Evolutionary conservation across 345 rosid species (phyloP).

Genomic region (Euphorbia pulcherrima): DNA sequence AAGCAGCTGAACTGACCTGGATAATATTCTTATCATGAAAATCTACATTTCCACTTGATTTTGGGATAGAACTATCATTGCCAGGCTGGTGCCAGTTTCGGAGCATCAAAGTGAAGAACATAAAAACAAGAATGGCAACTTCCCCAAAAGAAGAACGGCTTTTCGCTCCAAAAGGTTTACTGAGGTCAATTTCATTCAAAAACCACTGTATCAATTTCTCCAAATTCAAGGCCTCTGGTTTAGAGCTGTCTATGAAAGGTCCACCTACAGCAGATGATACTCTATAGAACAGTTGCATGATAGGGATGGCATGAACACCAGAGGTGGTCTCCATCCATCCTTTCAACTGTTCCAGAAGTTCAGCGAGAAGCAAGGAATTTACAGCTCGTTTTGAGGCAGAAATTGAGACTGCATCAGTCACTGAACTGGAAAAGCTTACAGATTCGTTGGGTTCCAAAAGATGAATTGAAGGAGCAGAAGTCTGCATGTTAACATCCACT

Average conservation of each 20-base stretch:
- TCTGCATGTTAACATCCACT: constrained; percentile 44
- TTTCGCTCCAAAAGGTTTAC: constrained; percentile 61
- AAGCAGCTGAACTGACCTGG: constrained; percentile 44
- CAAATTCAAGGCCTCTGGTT: constrained; percentile 72
- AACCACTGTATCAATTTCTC: constrained; percentile 90
- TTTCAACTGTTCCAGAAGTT: constrained; percentile 81
- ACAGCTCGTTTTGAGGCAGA: constrained; percentile 93
- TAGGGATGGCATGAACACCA: constrained; percentile 81
- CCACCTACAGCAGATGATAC: constrained; percentile 95
- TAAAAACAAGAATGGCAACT: constrained; percentile 84
- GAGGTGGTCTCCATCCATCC: constrained; percentile 92
- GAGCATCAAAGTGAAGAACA: constrained; percentile 99
- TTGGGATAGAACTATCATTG: constrained; percentile 49
- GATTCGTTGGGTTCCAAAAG: constrained; percentile 83
- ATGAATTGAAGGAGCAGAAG: constrained; percentile 87
- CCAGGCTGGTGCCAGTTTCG: constrained; percentile 99
- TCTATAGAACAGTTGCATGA: constrained; percentile 94
- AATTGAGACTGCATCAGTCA: constrained; percentile 70
- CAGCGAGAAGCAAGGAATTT: constrained; percentile 87
- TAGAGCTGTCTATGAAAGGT: constrained; percentile 85
- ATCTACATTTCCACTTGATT: constrained; percentile 49
- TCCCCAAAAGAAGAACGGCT: constrained; percentile 78
- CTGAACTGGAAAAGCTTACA: constrained; percentile 69
- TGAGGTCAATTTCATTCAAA: constrained; percentile 71
- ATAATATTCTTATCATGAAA: constrained; percentile 53